A percentile compares a stretch with the other conserved stretches of the same genome.
Conservation (phyloP, 495 filamentous ascomycete species). For the Podospora pseudoanserina region DNA sequence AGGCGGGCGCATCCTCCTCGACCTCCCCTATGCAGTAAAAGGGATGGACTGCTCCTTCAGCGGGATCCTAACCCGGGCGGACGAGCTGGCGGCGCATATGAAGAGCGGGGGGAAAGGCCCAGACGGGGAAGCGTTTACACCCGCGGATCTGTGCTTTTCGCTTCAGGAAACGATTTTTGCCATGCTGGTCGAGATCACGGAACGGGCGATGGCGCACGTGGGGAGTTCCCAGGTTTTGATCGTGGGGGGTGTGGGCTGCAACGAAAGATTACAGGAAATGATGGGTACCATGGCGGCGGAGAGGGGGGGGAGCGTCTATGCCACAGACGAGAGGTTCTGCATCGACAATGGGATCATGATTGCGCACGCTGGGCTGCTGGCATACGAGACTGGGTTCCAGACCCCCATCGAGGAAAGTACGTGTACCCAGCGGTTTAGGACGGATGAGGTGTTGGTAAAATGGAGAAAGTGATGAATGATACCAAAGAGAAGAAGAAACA, state of each 20-base stretch:
- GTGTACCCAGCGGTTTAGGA: slow-evolving; percentile 92
- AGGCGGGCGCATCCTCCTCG: slow-evolving; percentile 61
- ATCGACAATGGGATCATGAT: slow-evolving; percentile 99
- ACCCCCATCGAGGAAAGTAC: slow-evolving; percentile 77
- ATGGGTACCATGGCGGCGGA: slow-evolving; percentile 96
- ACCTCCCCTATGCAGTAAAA: slow-evolving; percentile 93
- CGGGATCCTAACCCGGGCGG: slow-evolving; percentile 80
- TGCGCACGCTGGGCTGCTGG: slow-evolving; percentile 88
- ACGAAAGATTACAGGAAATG: slow-evolving; percentile 94
- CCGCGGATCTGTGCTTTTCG: slow-evolving; percentile 88
- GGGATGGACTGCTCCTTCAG: slow-evolving; percentile 98
- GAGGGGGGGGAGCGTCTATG: slow-evolving; percentile 84
- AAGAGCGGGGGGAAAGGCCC: slow-evolving; percentile 43
- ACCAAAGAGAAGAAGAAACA: neutral
- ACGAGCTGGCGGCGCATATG: slow-evolving; percentile 67
- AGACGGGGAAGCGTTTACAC: slow-evolving; percentile 55
- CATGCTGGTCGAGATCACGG: slow-evolving; percentile 98
- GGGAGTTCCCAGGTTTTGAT: slow-evolving; percentile 86
- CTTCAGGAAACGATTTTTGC: slow-evolving; percentile 92
- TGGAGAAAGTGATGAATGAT: slow-evolving; percentile 64
- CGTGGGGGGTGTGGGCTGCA: slow-evolving; percentile 97
- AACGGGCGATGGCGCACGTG: slow-evolving; percentile 97
- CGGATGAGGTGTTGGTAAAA: slow-evolving; percentile 87
- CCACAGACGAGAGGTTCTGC: slow-evolving; percentile 94
- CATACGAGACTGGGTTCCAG: slow-evolving; percentile 71